Conservation (phyloP, 2,329 filamentous ascomycete genomes). For the Sordariomycetes sp. region DNA sequence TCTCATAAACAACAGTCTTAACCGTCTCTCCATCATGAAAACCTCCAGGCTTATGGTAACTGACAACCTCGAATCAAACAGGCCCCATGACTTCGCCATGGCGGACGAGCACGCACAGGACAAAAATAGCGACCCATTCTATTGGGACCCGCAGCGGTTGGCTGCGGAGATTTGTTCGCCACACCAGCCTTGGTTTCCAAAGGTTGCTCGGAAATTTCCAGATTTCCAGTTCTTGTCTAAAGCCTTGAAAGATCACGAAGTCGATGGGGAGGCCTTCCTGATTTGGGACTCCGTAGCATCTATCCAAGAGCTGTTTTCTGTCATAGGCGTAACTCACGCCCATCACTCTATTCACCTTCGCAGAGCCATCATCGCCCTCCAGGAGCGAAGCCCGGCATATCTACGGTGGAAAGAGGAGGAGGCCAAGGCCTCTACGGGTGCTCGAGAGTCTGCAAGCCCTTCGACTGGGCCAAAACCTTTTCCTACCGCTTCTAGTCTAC, state of each 20-base stretch:
- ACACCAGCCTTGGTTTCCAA: slow-evolving; percentile 30
- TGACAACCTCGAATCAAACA: background rate
- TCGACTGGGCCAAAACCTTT: background rate
- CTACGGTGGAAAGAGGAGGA: background rate
- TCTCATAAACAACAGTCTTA: background rate
- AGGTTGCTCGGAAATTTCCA: slow-evolving; percentile 23
- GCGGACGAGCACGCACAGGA: slow-evolving; percentile 6
- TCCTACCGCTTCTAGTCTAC: background rate
- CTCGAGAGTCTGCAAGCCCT: background rate
- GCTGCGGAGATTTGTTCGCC: slow-evolving; percentile 49
- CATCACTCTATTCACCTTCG: slow-evolving; percentile 14
- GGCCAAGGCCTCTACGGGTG: background rate
- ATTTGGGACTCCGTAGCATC: slow-evolving; percentile 36
- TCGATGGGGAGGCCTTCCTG: slow-evolving; percentile 54
- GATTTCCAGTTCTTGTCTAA: slow-evolving; percentile 28
- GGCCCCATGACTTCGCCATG: background rate
- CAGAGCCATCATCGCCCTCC: background rate
- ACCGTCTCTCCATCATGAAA: background rate
- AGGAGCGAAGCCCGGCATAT: background rate
- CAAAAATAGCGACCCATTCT: slow-evolving; percentile 47
- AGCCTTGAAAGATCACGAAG: slow-evolving; percentile 43
- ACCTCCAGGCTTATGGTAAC: background rate
- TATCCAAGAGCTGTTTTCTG: slow-evolving; percentile 33
- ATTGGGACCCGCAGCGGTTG: slow-evolving; percentile 59
- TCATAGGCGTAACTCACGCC: slow-evolving; percentile 42